Conservation (phyloP, 2,329 filamentous ascomycete genomes). For the Berkeleyomyces rouxiae region DNA sequence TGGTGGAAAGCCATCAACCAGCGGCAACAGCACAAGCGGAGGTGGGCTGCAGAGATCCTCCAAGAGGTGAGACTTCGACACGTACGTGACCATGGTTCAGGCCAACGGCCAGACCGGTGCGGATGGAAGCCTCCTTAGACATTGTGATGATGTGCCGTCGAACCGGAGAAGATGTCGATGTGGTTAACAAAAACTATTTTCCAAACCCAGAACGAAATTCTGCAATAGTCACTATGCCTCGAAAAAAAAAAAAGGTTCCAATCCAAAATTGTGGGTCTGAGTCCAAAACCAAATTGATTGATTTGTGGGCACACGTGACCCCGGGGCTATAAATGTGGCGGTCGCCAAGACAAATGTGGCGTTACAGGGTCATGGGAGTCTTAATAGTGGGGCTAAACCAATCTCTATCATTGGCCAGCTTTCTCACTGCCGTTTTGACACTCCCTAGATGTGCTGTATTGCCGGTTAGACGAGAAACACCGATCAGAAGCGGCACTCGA, state of each 20-base stretch:
- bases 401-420: neutral
- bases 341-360: neutral
- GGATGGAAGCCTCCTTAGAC: constrained; percentile 42
- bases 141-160: constrained; percentile 25
- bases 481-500: neutral
- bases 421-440: neutral
- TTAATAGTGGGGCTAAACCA: neutral
- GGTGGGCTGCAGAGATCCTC: constrained; percentile 45
- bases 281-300: neutral
- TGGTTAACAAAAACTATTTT: constrained; percentile 16
- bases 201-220: constrained; percentile 3
- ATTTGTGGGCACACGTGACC: constrained; percentile 10
- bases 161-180: constrained; percentile 17
- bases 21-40: constrained; percentile 1
- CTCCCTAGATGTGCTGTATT: neutral
- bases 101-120: constrained; percentile 43
- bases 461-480: neutral
- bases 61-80: constrained; percentile 52
- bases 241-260: constrained; percentile 8
- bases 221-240: neutral
- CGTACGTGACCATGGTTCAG: constrained; percentile 50
- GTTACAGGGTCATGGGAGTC: neutral
- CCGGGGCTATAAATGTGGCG: constrained; percentile 5
- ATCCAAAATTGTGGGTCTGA: constrained; percentile 5
- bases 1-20: neutral